Base-by-base conservation (phyloP, 257 asterid genomes). In the Anisodus tanguticus region DNA sequence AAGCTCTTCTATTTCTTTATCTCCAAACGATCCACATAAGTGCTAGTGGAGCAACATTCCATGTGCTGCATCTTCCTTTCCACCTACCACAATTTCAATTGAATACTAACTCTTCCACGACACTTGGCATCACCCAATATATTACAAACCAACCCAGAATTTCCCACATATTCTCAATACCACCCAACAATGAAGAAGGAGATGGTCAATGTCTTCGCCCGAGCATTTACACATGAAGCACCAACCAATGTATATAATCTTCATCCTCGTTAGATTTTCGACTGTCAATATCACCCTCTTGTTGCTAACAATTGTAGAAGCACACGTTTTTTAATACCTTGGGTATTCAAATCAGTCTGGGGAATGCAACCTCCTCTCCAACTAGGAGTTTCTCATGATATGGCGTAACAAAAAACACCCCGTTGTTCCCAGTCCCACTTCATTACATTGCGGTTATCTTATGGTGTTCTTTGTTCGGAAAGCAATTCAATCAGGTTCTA, bases 351-450 rank as follows among this genome's bases (percentile, higher is more conserved):
- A 54, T 11, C 11, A 12, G 59, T 54, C 17, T 54, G 16, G 59
- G 59, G 17, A 4, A 54, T 11, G 17, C 49, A 13, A 13, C 49
- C 49, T 13, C 22, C 74, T 13, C 49, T 13, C 49, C 6, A 35
- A 37, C 74, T 67, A 37, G 74, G 74, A 67, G 74, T 67, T 67
- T 67, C 15, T 37, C 74, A 67, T 67, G 19, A 67, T 67, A 35
- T 13, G 74, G 13, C 49, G 35, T 67, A 37, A 67, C 17, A 3
- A 67, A 35, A 67, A 67, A 35, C 74, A 67, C 49, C 35, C 22
- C 11, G 37, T 37, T 67, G 47, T 67, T 6, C 74, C 72, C 74
- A 13, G 17, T 67, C 47, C 74, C 74, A 67, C 47, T 67, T 67
- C 19, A 22, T 35, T 35, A 35, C 19, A 37, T 67, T 67, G 49